Conservation (phyloP, 2,329 filamentous ascomycete species). For the Hypoxylon sp. region DNA sequence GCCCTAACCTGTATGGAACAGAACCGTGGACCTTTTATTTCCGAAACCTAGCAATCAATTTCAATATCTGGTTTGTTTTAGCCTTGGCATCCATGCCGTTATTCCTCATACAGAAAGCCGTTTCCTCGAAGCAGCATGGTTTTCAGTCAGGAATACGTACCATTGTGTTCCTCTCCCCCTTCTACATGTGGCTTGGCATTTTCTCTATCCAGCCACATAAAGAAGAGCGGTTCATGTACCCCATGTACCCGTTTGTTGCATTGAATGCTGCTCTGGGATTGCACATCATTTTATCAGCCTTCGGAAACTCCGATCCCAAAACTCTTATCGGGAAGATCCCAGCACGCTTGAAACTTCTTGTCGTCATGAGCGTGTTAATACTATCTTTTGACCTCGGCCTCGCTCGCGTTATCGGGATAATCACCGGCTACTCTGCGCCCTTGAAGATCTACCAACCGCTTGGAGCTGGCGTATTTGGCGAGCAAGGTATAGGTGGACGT, state of each 20-base stretch:
- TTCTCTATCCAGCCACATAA: constrained; percentile 96
- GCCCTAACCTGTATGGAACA: constrained; percentile 92
- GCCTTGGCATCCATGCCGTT: constrained; percentile 81
- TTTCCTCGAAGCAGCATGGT: constrained; percentile 71
- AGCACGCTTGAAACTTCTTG: constrained; percentile 76
- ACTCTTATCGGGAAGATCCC: constrained; percentile 79
- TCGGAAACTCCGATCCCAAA: constrained; percentile 78
- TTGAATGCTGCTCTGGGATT: constrained; percentile 88
- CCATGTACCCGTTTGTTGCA: constrained; percentile 89
- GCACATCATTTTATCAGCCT: constrained; percentile 81
- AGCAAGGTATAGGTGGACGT: constrained; percentile 64
- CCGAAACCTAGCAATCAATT: constrained; percentile 91
- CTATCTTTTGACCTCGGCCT: constrained; percentile 75
- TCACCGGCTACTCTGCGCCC: constrained; percentile 87
- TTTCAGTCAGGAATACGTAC: constrained; percentile 80
- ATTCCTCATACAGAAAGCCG: constrained; percentile 77
- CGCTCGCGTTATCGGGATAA: constrained; percentile 80
- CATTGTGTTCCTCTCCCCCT: constrained; percentile 82
- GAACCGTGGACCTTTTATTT: constrained; percentile 98
- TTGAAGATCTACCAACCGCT: constrained; percentile 78
- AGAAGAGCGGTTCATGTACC: constrained; percentile 99
- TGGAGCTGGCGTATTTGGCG: constrained; percentile 63
- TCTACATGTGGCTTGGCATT: constrained; percentile 94
- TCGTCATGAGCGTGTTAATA: constrained; percentile 72
- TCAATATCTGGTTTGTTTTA: constrained; percentile 92